Evolutionary conservation across 495 filamentous ascomycete genomes (phyloP).

Genomic region (Hypoxylon trugodes): DNA sequence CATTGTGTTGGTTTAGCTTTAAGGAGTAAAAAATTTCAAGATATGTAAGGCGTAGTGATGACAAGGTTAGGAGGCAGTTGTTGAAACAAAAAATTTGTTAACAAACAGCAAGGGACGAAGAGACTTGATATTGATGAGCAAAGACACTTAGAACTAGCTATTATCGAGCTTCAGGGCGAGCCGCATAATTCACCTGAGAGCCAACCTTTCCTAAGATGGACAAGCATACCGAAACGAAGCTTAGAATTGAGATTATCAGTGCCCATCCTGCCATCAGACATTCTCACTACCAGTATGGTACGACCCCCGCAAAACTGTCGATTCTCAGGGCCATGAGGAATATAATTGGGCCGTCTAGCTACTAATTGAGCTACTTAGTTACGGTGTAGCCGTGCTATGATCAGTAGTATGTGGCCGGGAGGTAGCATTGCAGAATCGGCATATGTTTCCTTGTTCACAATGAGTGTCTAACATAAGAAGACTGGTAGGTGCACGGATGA

Average conservation of each 20-base stretch:
- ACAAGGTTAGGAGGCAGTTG: not conserved
- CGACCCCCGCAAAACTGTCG: too few species aligned
- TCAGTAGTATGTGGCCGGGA: not conserved
- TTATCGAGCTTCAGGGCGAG: not conserved
- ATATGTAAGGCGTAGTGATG: not conserved
- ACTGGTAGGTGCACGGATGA: not conserved
- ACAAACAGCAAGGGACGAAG: not conserved
- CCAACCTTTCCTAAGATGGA: not conserved
- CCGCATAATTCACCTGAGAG: not conserved
- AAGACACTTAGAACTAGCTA: not conserved
- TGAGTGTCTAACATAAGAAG: too few species aligned
- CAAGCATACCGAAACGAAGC: not conserved
- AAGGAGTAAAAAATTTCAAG: too few species aligned
- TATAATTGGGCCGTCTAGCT: not conserved
- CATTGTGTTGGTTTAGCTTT: not conserved
- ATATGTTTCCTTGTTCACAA: not conserved
- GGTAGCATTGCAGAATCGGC: not conserved
- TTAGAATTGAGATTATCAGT: slow-evolving; percentile 4
- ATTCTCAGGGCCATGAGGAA: not conserved
- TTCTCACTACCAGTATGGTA: too few species aligned
- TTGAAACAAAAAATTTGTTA: not conserved
- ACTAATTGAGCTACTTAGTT: not conserved
- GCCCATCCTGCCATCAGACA: slow-evolving; percentile 1
- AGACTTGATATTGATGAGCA: slow-evolving; percentile 7
- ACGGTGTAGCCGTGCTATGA: not conserved